Evolutionary conservation across 202 grass and related monocot species (phyloP).

Genomic region (Hordeum pubiflorum): DNA sequence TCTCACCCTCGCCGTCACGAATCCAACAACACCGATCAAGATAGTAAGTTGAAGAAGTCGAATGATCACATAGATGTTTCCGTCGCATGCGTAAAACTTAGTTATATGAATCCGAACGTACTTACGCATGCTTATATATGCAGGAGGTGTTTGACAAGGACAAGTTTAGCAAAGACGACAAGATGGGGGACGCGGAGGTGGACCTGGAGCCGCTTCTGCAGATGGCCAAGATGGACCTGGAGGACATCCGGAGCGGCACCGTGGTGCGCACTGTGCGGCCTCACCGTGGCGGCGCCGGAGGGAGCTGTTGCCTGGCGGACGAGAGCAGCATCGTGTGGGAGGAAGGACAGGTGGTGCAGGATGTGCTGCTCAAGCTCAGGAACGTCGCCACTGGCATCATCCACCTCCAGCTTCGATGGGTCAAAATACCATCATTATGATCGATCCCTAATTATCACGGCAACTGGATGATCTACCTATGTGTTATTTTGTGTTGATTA

Average conservation of each 20-base stretch:
- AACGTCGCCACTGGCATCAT: constrained; percentile 60
- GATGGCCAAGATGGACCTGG: constrained; percentile 45
- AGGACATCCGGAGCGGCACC: constrained; percentile 48
- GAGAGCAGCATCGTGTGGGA: constrained; percentile 65
- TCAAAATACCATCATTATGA: constrained; percentile 20
- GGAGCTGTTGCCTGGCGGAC: constrained; percentile 59
- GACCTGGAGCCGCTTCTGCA: constrained; percentile 61
- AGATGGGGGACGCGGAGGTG: constrained; percentile 74
- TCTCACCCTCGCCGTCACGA: constrained; percentile 39
- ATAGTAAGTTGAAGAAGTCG: constrained; percentile 28
- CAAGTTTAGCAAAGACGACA: constrained; percentile 59
- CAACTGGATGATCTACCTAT: not conserved
- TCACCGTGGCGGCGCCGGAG: constrained; percentile 23
- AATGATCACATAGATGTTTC: not conserved
- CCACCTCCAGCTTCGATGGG: constrained; percentile 60
- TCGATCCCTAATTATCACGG: not conserved
- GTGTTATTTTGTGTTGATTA: not conserved
- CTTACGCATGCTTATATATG: not conserved
- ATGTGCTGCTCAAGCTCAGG: constrained; percentile 49
- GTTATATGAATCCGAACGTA: not conserved
- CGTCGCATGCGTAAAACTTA: not conserved
- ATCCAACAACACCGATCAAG: constrained; percentile 40
- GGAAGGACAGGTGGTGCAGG: constrained; percentile 54
- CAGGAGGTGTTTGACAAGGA: constrained; percentile 90
- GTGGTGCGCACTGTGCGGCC: constrained; percentile 45